Evolutionary conservation across 2,329 filamentous ascomycete genomes (phyloP), one percentile per base, ranked within the genome.

Genomic region (Aspergillus nomiae): DNA sequence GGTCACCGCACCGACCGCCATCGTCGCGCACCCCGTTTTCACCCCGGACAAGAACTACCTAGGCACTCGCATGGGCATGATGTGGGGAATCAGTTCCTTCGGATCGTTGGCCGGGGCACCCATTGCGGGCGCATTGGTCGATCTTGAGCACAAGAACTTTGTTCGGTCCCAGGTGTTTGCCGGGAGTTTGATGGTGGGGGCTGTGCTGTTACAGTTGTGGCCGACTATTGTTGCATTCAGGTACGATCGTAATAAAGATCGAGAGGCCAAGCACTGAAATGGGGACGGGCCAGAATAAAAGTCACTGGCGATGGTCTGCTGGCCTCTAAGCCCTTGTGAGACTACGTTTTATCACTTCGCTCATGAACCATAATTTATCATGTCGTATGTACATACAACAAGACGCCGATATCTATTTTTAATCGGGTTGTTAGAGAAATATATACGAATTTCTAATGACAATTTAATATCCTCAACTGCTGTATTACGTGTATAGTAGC

Each of bases 11-110:
- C 73, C 73, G 9, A 73, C 71, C 0, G 70, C 71, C 0, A 75
- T 77, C 10, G 65, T 74, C 59, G 71, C 70, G 0, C 73, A 75
- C 59, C 73, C 72, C 12, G 66, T 71, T 1, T 70, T 74, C 48
- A 74, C 70, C 46, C 67, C 70, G 0, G 68, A 72, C 38, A 34
- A 67, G 5, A 71, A 70, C 16, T 73, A 66, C 58, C 68, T 72
- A 16, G 73, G 73, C 1, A 75, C 73, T 19, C 65, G 73, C 0
- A 67, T 75, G 63, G 73, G 73, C 5, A 76, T 76, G 73, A 75
- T 75, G 73, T 76, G 72, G 73, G 72, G 72, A 4, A 74, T 75
- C 21, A 72, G 71, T n/a, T 74, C 73, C 1, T 67, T 77, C 16
- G 74, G 74, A 2, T 68, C 72, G 3, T 59, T 77, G 36, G 70